Percentiles rank a stretch among this genome's conserved stretches.
These are phyloP conservation scores for Talaromyces sp. DNA, from an alignment of 2,329 filamentous ascomycete species.

Conservation along the genomic window DNA sequence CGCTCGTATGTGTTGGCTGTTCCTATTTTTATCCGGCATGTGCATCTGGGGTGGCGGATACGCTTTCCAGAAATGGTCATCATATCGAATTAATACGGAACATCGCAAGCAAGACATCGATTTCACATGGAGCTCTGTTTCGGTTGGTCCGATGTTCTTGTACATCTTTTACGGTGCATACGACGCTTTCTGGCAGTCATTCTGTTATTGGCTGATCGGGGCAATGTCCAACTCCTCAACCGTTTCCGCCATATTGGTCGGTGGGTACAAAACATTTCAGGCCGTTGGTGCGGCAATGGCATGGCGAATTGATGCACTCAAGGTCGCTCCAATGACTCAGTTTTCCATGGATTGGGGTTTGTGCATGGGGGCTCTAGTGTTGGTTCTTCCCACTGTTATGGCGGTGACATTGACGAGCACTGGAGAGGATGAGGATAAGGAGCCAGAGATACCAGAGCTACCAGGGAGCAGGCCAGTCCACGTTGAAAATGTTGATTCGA, in stretches of 20 bases:
- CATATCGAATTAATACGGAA: conserved; percentile 31
- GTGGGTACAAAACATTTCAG: conserved; percentile 45
- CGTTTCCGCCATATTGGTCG: conserved; percentile 40
- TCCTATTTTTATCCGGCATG: conserved; percentile 47
- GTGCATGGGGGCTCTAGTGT: conserved; percentile 39
- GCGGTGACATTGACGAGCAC: conserved; percentile 32
- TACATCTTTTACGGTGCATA: conserved; percentile 68
- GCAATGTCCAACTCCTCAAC: conserved; percentile 40
- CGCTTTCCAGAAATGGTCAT: conserved; percentile 57
- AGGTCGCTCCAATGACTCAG: conserved; percentile 34
- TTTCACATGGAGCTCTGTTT: conserved; percentile 44
- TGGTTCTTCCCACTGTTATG: conserved; percentile 40
- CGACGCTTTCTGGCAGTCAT: conserved; percentile 63
- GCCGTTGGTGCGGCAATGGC: conserved; percentile 42
- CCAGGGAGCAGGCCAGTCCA: neutral
- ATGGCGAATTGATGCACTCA: conserved; percentile 23
- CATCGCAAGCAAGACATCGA: conserved; percentile 44
- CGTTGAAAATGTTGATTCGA: neutral
- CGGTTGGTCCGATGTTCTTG: conserved; percentile 60
- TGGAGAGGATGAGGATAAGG: neutral
- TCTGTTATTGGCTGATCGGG: conserved; percentile 57
- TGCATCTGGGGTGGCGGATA: conserved; percentile 59
- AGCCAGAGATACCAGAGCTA: neutral
- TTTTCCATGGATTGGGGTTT: conserved; percentile 45
- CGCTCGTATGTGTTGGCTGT: conserved; percentile 42